A percentile compares a stretch with the other conserved stretches of the same genome.
Conservation (phyloP, 2,329 filamentous ascomycete genomes). For the Aspergillus vadensis region DNA sequence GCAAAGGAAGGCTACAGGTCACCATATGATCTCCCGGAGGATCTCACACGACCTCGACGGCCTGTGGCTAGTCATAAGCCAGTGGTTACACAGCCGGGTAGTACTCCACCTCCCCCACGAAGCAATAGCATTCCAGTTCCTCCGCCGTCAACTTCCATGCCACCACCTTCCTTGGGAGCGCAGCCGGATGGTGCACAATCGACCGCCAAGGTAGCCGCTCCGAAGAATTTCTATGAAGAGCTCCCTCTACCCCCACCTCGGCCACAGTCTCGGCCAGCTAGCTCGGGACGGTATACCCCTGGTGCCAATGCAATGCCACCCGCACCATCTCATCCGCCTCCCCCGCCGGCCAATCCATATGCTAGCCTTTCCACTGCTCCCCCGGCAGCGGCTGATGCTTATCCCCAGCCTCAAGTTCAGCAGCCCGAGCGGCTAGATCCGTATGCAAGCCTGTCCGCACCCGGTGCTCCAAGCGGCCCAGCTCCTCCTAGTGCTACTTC, state of each 20-base stretch:
- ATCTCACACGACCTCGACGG: constrained; percentile 68
- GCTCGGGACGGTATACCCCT: constrained; percentile 45
- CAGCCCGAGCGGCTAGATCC: constrained; percentile 37
- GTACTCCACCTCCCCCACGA: constrained; percentile 58
- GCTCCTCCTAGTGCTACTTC: constrained; percentile 35
- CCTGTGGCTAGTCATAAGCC: constrained; percentile 61
- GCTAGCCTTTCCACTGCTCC: constrained; percentile 22
- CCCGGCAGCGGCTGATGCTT: constrained; percentile 21
- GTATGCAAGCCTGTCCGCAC: constrained; percentile 33
- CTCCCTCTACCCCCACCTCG: constrained; percentile 62
- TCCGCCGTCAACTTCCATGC: constrained; percentile 20
- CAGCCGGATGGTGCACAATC: constrained; percentile 30
- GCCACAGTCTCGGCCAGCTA: constrained; percentile 56
- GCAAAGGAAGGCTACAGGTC: constrained; percentile 90
- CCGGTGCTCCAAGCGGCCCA: constrained; percentile 30
- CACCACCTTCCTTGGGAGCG: constrained; percentile 28
- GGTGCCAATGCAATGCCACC: constrained; percentile 31
- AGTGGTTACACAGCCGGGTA: constrained; percentile 48
- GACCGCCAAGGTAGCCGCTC: constrained; percentile 26
- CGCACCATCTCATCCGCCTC: constrained; percentile 17
- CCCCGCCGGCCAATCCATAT: constrained; percentile 24
- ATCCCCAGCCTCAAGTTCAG: constrained; percentile 30
- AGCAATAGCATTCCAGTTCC: constrained; percentile 61
- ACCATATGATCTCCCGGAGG: constrained; percentile 92
- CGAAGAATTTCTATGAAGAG: constrained; percentile 73